Base-by-base conservation (phyloP, 805 yeast species). In the Candida boleticola region DNA sequence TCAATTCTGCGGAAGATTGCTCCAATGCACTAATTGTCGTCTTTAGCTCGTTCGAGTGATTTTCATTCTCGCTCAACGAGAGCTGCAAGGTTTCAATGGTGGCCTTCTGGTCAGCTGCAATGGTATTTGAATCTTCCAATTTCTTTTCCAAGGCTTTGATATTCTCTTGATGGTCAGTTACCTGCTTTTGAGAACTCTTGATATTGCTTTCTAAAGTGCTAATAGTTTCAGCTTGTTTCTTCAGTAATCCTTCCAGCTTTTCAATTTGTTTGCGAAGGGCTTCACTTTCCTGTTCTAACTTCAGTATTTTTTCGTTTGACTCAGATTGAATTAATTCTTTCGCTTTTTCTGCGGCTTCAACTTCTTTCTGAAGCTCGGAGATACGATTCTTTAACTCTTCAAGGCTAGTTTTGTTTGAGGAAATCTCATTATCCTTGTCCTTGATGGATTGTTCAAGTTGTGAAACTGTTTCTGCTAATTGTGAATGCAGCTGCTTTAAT, bases 381-480 rank as follows among this genome's bases (percentile, higher is more conserved):
- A 30, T 30, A 7, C 13, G 9, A 6, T 14, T 17, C 13, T 6
- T 13, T 7, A n/a, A 23, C 10, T 23, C 11, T 7, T 7, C 11
- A 11, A 23, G 27, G 7, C 11, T 11, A 11, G 7, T 11, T 23
- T 23, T 23, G 27, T 23, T 23, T 7, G 10, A 11, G 10, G 11
- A 7, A 23, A 23, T 18, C 9, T 7, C 35, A n/a, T 31, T 17
- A 19, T 33, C 36, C 16, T 33, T 19, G 9, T 22, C 27, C 5
- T 33, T 33, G 16, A 6, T 11, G 19, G n/a, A 44, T 17, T 43
- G 40, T 29, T 42, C 41, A 5, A 48, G 27, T 4, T 30, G 25
- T 16, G 3, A 3, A 20, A 21, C 13, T 5, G 4, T 18, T 20
- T 33, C 17, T 13, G 4, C 14, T 22, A 14, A 13, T 2, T 32